Evolutionary conservation across 2,329 filamentous ascomycete species (phyloP).

Genomic region (Neonectria punicea): DNA sequence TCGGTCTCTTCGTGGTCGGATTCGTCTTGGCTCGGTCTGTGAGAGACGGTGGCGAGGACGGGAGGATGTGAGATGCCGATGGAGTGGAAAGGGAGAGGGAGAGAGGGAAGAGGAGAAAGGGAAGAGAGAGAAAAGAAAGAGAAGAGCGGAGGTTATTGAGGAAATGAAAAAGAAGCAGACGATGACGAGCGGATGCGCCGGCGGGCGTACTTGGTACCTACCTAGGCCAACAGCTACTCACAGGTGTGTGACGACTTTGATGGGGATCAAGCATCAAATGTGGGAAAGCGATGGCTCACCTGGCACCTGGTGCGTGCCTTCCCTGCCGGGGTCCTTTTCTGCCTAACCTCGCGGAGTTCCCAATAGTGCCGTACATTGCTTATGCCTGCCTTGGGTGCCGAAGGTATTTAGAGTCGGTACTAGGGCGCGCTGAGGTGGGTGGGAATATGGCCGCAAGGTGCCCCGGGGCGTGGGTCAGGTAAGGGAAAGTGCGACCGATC

Average conservation of each 20-base stretch:
- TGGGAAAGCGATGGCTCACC: not conserved
- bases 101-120: not conserved
- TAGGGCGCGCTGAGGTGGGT: not conserved
- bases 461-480: conserved; percentile 6
- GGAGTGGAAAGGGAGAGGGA: not conserved
- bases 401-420: not conserved
- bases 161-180: conserved; percentile 5
- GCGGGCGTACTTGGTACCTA: conserved; percentile 4
- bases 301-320: not conserved
- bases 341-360: not conserved
- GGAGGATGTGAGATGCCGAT: not conserved
- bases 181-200: conserved; percentile 30
- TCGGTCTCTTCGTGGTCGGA: conserved; percentile 5
- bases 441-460: not conserved
- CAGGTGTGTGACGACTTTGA: conserved; percentile 22
- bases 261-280: conserved; percentile 7
- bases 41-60: not conserved
- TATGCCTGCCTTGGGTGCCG: not conserved
- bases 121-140: not conserved
- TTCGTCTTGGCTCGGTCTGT: not conserved
- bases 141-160: not conserved
- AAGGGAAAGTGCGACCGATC: not conserved
- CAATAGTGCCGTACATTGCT: not conserved
- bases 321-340: not conserved
- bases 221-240: conserved; percentile 13